Percentiles rank a stretch among this genome's conserved stretches.
Conservation (phyloP, 176 grass and related monocot genomes). For the Avena atlantica region DNA sequence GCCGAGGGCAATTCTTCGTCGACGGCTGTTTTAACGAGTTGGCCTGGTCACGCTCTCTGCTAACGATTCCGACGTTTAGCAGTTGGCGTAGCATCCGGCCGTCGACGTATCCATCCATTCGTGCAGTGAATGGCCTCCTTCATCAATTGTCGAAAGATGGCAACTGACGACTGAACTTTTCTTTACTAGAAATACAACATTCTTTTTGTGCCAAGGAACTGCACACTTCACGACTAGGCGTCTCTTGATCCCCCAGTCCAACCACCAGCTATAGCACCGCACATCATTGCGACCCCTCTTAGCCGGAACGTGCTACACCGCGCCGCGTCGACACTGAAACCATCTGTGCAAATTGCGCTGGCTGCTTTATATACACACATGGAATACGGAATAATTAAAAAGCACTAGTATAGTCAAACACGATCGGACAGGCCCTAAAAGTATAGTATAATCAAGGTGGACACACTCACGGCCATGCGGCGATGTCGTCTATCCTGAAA, state of each 20-base stretch:
- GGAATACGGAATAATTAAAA: slow-evolving; percentile 1
- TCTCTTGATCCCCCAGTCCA: neutral
- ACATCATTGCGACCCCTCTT: neutral
- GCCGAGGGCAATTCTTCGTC: no score
- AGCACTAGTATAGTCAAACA: neutral
- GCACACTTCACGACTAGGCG: neutral
- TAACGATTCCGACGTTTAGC: no score
- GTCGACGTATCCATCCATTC: no score
- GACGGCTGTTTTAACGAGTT: no score
- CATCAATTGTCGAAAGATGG: neutral
- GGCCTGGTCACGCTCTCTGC: no score
- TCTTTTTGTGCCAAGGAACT: neutral
- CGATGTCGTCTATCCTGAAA: slow-evolving; percentile 22
- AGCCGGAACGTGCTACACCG: neutral
- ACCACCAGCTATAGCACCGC: neutral
- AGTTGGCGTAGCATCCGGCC: no score
- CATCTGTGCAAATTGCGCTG: neutral
- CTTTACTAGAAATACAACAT: neutral
- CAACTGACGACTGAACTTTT: neutral
- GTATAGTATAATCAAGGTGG: neutral
- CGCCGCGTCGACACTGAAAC: neutral
- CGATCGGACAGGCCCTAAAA: neutral
- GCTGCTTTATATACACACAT: slow-evolving; percentile 4
- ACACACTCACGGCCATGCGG: slow-evolving; percentile 41
- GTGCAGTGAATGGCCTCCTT: no score